Conservation (phyloP, 345 rosid genomes). For the Arabis hirsuta region DNA sequence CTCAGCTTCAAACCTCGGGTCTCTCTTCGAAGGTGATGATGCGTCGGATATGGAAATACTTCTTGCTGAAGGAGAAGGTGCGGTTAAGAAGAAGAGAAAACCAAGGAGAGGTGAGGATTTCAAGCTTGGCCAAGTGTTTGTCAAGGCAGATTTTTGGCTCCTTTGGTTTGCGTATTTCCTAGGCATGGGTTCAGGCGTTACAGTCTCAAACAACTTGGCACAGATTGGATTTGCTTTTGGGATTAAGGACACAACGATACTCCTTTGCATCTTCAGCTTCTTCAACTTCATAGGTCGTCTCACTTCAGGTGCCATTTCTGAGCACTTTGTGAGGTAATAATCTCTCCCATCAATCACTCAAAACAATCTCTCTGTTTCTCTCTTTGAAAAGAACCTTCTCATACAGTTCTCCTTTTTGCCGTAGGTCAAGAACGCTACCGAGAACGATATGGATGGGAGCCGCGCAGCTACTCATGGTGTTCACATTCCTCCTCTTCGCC, state of each 20-base stretch:
- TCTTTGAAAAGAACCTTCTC: constrained; percentile 3
- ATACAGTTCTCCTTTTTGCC: constrained; percentile 8
- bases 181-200: constrained; percentile 91
- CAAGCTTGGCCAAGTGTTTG: constrained; percentile 69
- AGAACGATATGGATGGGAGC: constrained; percentile 80
- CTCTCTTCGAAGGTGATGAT: constrained; percentile 59
- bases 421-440: constrained; percentile 68
- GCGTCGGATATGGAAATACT: constrained; percentile 61
- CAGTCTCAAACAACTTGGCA: constrained; percentile 91
- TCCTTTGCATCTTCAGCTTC: constrained; percentile 79
- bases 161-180: constrained; percentile 86
- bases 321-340: constrained; percentile 83
- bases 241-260: constrained; percentile 66
- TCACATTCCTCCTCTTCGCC: constrained; percentile 66
- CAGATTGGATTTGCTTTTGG: constrained; percentile 87
- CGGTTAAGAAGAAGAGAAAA: constrained; percentile 72
- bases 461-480: constrained; percentile 59
- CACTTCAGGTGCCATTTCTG: constrained; percentile 83
- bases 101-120: constrained; percentile 91
- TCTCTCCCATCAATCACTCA: constrained; percentile 3
- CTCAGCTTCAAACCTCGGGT: constrained; percentile 69
- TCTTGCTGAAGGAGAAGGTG: constrained; percentile 83
- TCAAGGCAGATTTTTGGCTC: constrained; percentile 98
- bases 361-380: not conserved
- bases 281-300: constrained; percentile 90